Base-by-base conservation (phyloP, 371 early-diverging fungal species). In the Mortierella polycephala region DNA sequence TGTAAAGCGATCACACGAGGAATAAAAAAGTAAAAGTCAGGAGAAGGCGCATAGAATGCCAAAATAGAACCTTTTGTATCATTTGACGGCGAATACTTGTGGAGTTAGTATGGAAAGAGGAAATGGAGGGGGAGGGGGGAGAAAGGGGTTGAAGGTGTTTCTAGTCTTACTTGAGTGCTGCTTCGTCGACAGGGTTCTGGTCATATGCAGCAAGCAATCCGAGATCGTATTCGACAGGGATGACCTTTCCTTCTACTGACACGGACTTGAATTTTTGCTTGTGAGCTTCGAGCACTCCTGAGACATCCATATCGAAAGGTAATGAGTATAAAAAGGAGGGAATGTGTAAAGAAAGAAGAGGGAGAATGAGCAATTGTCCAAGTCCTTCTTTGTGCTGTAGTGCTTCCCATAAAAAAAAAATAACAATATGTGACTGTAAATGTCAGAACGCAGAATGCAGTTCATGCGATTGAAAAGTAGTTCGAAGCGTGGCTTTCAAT, bases 171-270 rank as follows among this genome's bases (percentile, higher is more conserved):
- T 77, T 85, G 57, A 93, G 84, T 62, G 83, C 85, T 44, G 80
- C 77, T 58, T 88, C 89, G 64, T 94, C 91, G 9, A 96, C 75
- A 46, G 93, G 85, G 83, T 95, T 95, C 45, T 86, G 86, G 85
- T 98, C 98, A 67, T 88, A 93, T 39, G 87, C 92, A 30, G 90
- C 80, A 39, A 98, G 84, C 54, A 91, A 84, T 44, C 93, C 95
- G 50, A 96, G 85, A 85, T 98, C 97, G 64, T 90, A 90, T 58
- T 95, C 95, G 56, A 96, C 83, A 39, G 97, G 96, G 42, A 95
- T 87, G 55, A 91, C 84, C 71, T 91, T 93, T 60, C 79, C 82
- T 62, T 91, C 89, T 7, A 89, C 91, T 41, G 85, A 83, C 60
- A 90, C 86, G 12, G 89, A 81, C 75, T 91, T 88, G 67, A 83